Evolutionary conservation across 371 early-diverging fungal species (phyloP).

Genomic region (Saksenaea vasiformis): DNA sequence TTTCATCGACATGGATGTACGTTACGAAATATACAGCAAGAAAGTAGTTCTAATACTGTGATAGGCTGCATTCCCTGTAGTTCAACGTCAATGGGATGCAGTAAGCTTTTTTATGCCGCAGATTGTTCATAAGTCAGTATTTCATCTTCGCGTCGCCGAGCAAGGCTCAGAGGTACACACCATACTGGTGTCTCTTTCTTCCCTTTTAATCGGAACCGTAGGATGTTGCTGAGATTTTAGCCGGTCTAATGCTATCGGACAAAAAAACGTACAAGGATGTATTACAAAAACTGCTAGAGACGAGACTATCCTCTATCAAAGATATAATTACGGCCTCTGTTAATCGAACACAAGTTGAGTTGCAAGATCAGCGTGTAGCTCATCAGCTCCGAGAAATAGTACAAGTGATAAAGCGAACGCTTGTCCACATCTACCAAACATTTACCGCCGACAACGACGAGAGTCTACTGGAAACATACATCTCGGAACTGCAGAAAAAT

Average conservation of each 20-base stretch:
- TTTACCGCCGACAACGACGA: slow-evolving; percentile 26
- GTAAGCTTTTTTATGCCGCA: slow-evolving; percentile 73
- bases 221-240: slow-evolving; percentile 61
- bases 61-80: slow-evolving; percentile 76
- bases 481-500: slow-evolving; percentile 22
- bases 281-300: slow-evolving; percentile 39
- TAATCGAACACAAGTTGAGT: slow-evolving; percentile 12
- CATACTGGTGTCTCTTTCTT: not conserved
- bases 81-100: slow-evolving; percentile 87
- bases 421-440: slow-evolving; percentile 40
- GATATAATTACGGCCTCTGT: slow-evolving; percentile 27
- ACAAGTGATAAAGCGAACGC: slow-evolving; percentile 41
- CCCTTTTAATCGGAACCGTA: slow-evolving; percentile 14
- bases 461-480: slow-evolving; percentile 25
- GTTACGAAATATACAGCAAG: slow-evolving; percentile 16
- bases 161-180: slow-evolving; percentile 52
- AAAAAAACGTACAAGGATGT: slow-evolving; percentile 42
- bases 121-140: slow-evolving; percentile 66
- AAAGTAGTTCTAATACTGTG: slow-evolving; percentile 9
- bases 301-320: slow-evolving; percentile 40
- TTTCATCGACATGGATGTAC: slow-evolving; percentile 23
- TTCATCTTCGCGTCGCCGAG: slow-evolving; percentile 48
- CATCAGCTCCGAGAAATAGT: slow-evolving; percentile 43
- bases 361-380: slow-evolving; percentile 14
- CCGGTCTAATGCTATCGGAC: slow-evolving; percentile 67